Conservation (phyloP, 2,329 filamentous ascomycete genomes). For the Talaromyces piceae region DNA sequence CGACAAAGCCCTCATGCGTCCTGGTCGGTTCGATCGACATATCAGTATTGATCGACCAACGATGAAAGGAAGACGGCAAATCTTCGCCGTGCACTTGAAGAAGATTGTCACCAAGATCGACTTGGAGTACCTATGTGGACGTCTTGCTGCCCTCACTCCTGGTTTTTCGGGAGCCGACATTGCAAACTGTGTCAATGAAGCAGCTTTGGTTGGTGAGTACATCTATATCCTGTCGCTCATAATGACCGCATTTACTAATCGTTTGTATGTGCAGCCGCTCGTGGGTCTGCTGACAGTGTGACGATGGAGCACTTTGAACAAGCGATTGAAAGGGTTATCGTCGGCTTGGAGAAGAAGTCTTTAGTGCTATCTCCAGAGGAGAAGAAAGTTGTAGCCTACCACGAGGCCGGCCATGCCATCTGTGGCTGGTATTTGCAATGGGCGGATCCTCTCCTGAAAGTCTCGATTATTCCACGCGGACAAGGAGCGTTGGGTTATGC, state of each 20-base stretch:
- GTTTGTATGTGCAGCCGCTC: conserved; percentile 56
- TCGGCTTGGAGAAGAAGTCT: conserved; percentile 94
- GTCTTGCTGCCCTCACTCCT: conserved; percentile 84
- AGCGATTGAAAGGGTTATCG: conserved; percentile 94
- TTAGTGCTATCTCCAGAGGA: conserved; percentile 87
- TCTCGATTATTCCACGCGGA: conserved; percentile 95
- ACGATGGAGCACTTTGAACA: conserved; percentile 90
- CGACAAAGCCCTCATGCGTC: conserved; percentile 92
- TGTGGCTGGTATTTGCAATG: conserved; percentile 97
- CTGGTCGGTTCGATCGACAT: conserved; percentile 93
- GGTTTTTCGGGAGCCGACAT: conserved; percentile 98
- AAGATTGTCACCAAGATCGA: conserved; percentile 94
- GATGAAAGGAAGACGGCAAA: conserved; percentile 93
- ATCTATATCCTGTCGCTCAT: neutral
- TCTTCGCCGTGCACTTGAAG: conserved; percentile 87
- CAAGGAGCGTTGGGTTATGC: conserved; percentile 92
- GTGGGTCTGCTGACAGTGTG: conserved; percentile 71
- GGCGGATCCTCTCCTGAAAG: conserved; percentile 95
- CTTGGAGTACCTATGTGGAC: conserved; percentile 76
- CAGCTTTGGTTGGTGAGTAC: conserved; percentile 79
- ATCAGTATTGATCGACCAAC: conserved; percentile 92
- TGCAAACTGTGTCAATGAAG: conserved; percentile 97
- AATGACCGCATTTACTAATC: conserved; percentile 31
- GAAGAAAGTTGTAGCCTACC: conserved; percentile 94
- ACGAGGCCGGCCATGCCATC: conserved; percentile 96